A percentile compares a stretch with the other conserved stretches of the same genome.
Conservation (phyloP, 257 asterid genomes). For the Coffea eugenioides region DNA sequence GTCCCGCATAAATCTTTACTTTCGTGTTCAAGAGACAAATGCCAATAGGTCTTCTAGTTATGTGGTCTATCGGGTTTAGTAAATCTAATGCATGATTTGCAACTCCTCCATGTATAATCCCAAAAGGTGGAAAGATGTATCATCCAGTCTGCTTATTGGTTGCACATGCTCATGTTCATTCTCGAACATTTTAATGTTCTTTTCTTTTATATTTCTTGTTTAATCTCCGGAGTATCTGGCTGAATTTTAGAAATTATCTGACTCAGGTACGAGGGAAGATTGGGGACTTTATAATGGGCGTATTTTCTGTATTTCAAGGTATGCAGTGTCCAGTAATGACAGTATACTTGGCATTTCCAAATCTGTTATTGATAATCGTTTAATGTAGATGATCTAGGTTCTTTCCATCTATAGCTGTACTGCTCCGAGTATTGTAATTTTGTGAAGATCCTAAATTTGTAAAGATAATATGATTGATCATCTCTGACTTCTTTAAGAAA, state of each 20-base stretch:
- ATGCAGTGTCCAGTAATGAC: constrained; percentile 19
- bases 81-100: constrained; percentile 1
- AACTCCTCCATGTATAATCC: neutral
- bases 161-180: neutral
- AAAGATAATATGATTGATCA: neutral
- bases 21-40: neutral
- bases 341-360: constrained; percentile 4
- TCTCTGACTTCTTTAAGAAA: neutral
- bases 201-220: neutral
- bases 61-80: neutral
- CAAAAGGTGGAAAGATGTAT: neutral
- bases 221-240: neutral
- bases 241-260: constrained; percentile 14
- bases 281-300: constrained; percentile 64
- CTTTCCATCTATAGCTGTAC: neutral
- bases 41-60: neutral
- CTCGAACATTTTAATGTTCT: neutral
- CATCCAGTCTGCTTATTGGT: neutral
- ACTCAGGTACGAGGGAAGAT: constrained; percentile 80
- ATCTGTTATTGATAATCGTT: neutral
- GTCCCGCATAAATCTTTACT: neutral
- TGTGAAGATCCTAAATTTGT: neutral
- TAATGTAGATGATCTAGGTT: neutral
- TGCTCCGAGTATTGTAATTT: neutral
- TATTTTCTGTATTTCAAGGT: constrained; percentile 83